phyloP scores from a whole-genome alignment of 2,329 filamentous ascomycete genomes.

The Fusarium staphyleae region DNA sequence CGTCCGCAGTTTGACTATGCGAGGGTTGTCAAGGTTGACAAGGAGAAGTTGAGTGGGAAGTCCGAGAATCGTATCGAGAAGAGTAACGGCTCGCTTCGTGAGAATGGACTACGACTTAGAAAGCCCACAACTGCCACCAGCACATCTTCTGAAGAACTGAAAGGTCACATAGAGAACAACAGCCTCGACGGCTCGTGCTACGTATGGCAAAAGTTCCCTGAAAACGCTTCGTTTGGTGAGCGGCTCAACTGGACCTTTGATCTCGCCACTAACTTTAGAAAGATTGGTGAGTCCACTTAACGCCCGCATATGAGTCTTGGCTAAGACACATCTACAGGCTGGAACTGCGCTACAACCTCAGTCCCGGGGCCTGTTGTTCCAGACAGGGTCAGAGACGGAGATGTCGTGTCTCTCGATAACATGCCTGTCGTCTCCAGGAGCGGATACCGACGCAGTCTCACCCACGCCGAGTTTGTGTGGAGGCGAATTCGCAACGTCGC shows the following conservation, averaged over 20 bases:
- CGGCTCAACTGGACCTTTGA: conserved; percentile 65
- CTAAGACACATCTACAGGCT: conserved; percentile 50
- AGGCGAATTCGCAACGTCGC: conserved; percentile 56
- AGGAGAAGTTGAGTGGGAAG: neutral
- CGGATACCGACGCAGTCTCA: conserved; percentile 56
- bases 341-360: conserved; percentile 62
- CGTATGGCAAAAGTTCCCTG: conserved; percentile 67
- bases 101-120: conserved; percentile 29
- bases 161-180: neutral
- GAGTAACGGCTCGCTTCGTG: neutral
- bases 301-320: neutral
- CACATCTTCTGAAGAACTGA: conserved; percentile 1
- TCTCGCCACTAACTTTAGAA: conserved; percentile 61
- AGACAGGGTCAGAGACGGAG: conserved; percentile 41
- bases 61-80: neutral
- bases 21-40: conserved; percentile 52
- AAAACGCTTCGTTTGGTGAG: conserved; percentile 54
- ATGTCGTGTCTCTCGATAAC: conserved; percentile 50
- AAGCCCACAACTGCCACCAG: conserved; percentile 7
- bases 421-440: conserved; percentile 52
- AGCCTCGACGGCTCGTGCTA: conserved; percentile 53
- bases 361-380: conserved; percentile 57
- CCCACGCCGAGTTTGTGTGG: conserved; percentile 54
- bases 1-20: conserved; percentile 64
- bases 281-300: conserved; percentile 53